Evolutionary conservation across 441 rosid species (phyloP).

Genomic region (Adansonia madagascariensis): DNA sequence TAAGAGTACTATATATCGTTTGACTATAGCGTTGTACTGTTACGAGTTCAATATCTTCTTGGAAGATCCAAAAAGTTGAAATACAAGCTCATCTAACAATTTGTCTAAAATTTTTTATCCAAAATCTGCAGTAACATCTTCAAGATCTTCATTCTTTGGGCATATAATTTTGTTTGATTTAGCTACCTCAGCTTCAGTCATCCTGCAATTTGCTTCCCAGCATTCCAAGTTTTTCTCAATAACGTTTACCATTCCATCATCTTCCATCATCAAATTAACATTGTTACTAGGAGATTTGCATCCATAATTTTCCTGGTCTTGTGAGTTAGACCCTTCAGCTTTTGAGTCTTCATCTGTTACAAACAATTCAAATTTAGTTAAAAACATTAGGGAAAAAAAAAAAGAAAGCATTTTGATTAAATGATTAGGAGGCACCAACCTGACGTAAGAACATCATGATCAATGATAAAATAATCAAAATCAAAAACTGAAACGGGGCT

Average conservation of each 20-base stretch:
- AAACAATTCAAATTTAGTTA: neutral
- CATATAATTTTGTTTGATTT: constrained; percentile 34
- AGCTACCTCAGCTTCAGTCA: constrained; percentile 39
- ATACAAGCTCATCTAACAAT: constrained; percentile 56
- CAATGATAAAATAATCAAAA: constrained; percentile 46
- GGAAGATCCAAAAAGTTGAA: constrained; percentile 29
- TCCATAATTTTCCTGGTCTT: constrained; percentile 38
- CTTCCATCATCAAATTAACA: constrained; percentile 24
- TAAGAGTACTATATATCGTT: constrained; percentile 1
- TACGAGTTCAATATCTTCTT: constrained; percentile 23
- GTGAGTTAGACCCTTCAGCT: constrained; percentile 26
- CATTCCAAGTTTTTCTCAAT: constrained; percentile 30
- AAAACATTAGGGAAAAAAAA: neutral
- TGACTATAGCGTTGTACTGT: constrained; percentile 21
- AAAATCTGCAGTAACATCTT: constrained; percentile 49
- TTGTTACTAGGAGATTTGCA: constrained; percentile 29
- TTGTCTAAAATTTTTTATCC: constrained; percentile 49
- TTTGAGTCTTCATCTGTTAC: constrained; percentile 37
- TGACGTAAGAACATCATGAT: constrained; percentile 35
- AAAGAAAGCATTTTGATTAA: neutral
- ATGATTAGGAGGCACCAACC: constrained; percentile 37
- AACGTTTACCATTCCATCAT: constrained; percentile 25
- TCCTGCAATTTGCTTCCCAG: constrained; percentile 45
- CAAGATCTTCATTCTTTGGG: constrained; percentile 41
- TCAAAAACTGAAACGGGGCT: constrained; percentile 94